These are phyloP conservation scores for Pestalotiopsis sp. DNA, from an alignment of 2,329 filamentous ascomycete species.

Conservation along the genomic window DNA sequence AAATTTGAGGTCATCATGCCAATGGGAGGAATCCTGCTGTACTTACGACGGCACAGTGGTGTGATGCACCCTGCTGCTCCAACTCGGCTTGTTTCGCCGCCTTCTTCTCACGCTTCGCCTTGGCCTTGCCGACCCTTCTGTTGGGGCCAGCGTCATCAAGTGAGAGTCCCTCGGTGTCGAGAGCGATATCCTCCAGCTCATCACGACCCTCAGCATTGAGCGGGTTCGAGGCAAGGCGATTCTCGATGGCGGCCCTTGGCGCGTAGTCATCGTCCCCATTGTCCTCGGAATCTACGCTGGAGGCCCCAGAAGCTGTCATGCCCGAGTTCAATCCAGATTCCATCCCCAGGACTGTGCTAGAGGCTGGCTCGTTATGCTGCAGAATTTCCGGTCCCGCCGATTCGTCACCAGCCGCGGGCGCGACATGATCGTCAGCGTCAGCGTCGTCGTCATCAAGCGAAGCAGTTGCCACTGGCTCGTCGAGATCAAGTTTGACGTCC, in stretches of 20 bases:
- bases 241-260: constrained; percentile 44
- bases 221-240: constrained; percentile 34
- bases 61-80: constrained; percentile 30
- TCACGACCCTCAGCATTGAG: constrained; percentile 17
- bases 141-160: constrained; percentile 24
- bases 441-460: not conserved
- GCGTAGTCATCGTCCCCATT: constrained; percentile 47
- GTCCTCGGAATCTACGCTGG: constrained; percentile 16
- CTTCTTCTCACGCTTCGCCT: constrained; percentile 53
- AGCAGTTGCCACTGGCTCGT: constrained; percentile 7
- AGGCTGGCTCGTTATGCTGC: not conserved
- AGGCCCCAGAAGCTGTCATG: constrained; percentile 2
- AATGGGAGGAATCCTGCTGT: not conserved
- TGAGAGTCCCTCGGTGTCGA: constrained; percentile 27
- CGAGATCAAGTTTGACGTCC: constrained; percentile 55
- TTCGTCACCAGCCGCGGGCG: constrained; percentile 9
- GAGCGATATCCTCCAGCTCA: not conserved
- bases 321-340: constrained; percentile 4
- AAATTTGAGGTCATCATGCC: not conserved
- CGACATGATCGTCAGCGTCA: not conserved
- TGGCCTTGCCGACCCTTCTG: constrained; percentile 53
- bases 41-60: constrained; percentile 32
- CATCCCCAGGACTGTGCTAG: not conserved
- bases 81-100: constrained; percentile 42
- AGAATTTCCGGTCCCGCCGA: constrained; percentile 8